A percentile compares a stretch with the other conserved stretches of the same genome.
Evolutionary conservation across 495 filamentous ascomycete genomes (phyloP).

Genomic region (Lentithecium fluviatile): DNA sequence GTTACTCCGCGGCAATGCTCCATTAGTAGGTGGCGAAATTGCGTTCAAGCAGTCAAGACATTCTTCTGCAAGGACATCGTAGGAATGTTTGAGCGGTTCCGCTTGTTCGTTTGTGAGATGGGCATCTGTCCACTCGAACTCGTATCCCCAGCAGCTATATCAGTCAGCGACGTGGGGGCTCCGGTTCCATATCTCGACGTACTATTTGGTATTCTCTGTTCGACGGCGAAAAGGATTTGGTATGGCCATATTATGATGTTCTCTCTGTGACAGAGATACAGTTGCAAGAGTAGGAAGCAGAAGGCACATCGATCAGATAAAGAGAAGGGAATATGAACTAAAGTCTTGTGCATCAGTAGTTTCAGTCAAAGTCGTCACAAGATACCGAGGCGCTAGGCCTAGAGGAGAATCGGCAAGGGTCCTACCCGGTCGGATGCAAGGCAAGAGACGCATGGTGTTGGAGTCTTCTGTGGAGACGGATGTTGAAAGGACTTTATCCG

Average conservation of each 20-base stretch:
- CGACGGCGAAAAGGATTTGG: conserved; percentile 41
- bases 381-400: too few species aligned
- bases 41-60: conserved; percentile 60
- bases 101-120: conserved; percentile 64
- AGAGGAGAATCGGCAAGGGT: too few species aligned
- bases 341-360: too few species aligned
- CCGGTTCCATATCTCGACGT: conserved; percentile 11
- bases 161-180: conserved; percentile 1
- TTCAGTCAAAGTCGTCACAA: too few species aligned
- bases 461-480: too few species aligned
- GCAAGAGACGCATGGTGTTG: too few species aligned
- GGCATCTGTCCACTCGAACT: conserved; percentile 66
- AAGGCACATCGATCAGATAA: too few species aligned
- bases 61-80: conserved; percentile 67
- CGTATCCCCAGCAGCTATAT: conserved; percentile 60
- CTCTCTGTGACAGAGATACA: neutral
- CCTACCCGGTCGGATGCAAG: too few species aligned
- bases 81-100: conserved; percentile 60
- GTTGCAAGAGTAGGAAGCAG: too few species aligned
- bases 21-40: conserved; percentile 48
- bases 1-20: conserved; percentile 39
- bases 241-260: conserved; percentile 40
- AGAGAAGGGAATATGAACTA: too few species aligned
- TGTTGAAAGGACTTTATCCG: too few species aligned
- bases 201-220: conserved; percentile 42